Evolutionary conservation across 2,329 filamentous ascomycete species (phyloP), one percentile per base, ranked within the genome.

Genomic region (Ascomycota sp.): DNA sequence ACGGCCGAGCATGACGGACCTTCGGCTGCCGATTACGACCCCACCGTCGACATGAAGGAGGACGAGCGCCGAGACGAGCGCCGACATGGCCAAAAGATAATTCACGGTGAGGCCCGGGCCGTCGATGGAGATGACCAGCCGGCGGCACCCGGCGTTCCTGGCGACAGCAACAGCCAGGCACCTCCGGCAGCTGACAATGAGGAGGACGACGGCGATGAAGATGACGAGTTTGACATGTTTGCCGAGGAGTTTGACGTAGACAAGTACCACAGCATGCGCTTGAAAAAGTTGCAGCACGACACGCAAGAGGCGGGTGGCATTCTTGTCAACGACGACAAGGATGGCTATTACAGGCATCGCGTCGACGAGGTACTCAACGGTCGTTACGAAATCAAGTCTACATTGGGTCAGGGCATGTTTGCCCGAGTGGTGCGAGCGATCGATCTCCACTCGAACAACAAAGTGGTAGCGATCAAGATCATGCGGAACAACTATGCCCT

Each of bases 331-430:
- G 85, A 92, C 46, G 89, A 95, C 47, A 73, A 77, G 30, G 83
- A 98, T 45, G 89, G 86, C 5, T 95, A 95, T 50, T 98, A 95
- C 61, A 91, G 89, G 52, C 75, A 94, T 33, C 82, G 91, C 33
- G 72, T 83, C 25, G 85, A 86, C 44, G 89, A 98, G 57, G 59
- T 95, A 30, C 64, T 98, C 37, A 79, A 92, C 41, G 75, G 75
- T 20, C 77, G 83, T 22, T 95, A 95, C 51, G 80, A 89, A 47
- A 72, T 98, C 21, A 77, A 86, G 48, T 72, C 85, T 34, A 75
- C 75, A 30, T 64, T 98, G 15, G 89, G 89, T 38, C 83, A 81
- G 52, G 89, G 89, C 42, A 93, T 94, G 66, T 98, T 94, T 50
- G 92, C 89, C 0, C 83, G 82, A 7, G 89, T 98, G n/a, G 82